phyloP scores from a whole-genome alignment of 257 asterid species.

The Galeopsis tetrahit region DNA sequence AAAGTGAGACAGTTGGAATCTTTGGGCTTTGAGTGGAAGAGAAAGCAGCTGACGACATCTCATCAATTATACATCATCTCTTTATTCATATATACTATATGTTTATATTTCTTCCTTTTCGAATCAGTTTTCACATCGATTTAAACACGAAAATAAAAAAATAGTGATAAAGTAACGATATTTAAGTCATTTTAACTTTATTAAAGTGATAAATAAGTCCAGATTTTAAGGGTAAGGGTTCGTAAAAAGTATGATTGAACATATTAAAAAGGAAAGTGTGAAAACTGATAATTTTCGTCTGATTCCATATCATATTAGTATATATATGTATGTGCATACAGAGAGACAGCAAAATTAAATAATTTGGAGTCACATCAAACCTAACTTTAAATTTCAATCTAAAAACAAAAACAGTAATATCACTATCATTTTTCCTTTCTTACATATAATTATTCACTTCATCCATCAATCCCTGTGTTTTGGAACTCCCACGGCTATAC shows the following conservation, averaged over 20 bases:
- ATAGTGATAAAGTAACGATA: no score
- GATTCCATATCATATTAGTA: no score
- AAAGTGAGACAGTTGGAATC: slow-evolving; percentile 51
- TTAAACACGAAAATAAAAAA: no score
- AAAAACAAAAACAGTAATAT: slow-evolving; percentile 21
- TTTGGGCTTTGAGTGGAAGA: slow-evolving; percentile 36
- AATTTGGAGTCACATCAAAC: slow-evolving; percentile 39
- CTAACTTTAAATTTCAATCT: slow-evolving; percentile 27
- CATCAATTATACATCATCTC: slow-evolving; percentile 25
- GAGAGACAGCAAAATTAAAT: slow-evolving; percentile 7
- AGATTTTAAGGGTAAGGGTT: no score
- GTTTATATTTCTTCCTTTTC: no score
- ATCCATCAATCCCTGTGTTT: slow-evolving; percentile 33
- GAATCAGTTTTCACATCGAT: no score
- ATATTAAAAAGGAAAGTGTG: no score
- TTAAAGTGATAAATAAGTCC: no score
- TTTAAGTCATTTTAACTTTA: no score
- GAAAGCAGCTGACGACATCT: slow-evolving; percentile 33
- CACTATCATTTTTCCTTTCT: slow-evolving; percentile 13
- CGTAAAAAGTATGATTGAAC: no score
- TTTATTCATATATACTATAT: no score
- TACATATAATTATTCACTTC: slow-evolving; percentile 17
- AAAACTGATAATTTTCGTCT: no score
- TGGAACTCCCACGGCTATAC: slow-evolving; percentile 27
- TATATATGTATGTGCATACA: not conserved